A percentile compares a stretch with the other conserved stretches of the same genome.
Conservation (phyloP, 768 basidiomycete species). For the Termitomyces sp. region DNA sequence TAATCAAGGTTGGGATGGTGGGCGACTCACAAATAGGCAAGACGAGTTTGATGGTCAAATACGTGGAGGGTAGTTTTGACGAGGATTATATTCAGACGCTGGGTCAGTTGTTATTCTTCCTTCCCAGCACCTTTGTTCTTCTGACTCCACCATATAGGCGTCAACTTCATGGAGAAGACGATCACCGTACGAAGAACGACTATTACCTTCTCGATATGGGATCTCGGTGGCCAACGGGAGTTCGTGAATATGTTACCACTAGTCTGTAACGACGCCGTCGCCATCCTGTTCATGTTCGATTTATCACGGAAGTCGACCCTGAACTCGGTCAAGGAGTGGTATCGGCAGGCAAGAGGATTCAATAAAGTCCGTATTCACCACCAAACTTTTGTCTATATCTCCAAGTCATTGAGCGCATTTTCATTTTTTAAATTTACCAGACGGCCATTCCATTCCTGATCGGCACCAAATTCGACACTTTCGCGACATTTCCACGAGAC, state of each 20-base stretch:
- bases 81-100: slow-evolving; percentile 99
- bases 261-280: slow-evolving; percentile 99
- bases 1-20: slow-evolving; percentile 99
- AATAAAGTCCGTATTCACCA: slow-evolving; percentile 75
- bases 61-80: slow-evolving; percentile 97
- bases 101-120: slow-evolving; percentile 48
- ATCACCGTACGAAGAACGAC: slow-evolving; percentile 97
- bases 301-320: slow-evolving; percentile 95
- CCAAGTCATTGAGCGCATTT: neutral
- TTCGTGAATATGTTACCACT: slow-evolving; percentile 99
- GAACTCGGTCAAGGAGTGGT: slow-evolving; percentile 99
- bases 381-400: neutral
- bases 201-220: slow-evolving; percentile 99
- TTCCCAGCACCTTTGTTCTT: slow-evolving; percentile 4
- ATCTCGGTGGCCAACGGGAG: slow-evolving; percentile 94
- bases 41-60: slow-evolving; percentile 99
- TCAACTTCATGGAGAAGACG: slow-evolving; percentile 99
- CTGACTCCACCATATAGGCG: slow-evolving; percentile 48
- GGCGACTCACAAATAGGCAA: slow-evolving; percentile 99
- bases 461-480: slow-evolving; percentile 98
- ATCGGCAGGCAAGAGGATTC: slow-evolving; percentile 97
- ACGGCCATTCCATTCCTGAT: slow-evolving; percentile 98
- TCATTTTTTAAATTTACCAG: slow-evolving; percentile 38
- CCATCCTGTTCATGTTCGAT: slow-evolving; percentile 99
- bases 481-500: slow-evolving; percentile 92